Conservation (phyloP, 2,329 filamentous ascomycete genomes). For the Aspergillus aculeatus region DNA sequence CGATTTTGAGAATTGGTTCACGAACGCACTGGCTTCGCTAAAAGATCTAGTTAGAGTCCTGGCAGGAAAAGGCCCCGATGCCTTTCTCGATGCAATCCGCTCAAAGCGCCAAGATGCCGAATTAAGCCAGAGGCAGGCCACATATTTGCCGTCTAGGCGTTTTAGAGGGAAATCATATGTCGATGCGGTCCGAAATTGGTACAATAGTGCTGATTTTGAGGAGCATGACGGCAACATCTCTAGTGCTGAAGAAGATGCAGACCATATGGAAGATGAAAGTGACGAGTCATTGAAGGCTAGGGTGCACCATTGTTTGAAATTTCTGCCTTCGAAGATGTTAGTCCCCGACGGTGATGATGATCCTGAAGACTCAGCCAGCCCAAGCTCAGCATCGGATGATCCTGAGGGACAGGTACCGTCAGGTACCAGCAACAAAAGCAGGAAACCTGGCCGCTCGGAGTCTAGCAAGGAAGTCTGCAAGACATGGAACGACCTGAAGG, state of each 20-base stretch:
- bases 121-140: slow-evolving; percentile 39
- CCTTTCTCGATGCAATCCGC: slow-evolving; percentile 33
- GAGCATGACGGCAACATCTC: slow-evolving; percentile 18
- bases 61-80: slow-evolving; percentile 26
- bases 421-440: neutral
- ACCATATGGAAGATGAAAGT: slow-evolving; percentile 9
- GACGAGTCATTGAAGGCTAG: slow-evolving; percentile 18
- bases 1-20: slow-evolving; percentile 56
- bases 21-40: slow-evolving; percentile 44
- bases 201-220: neutral
- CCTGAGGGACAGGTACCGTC: slow-evolving; percentile 13
- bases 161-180: slow-evolving; percentile 30
- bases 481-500: slow-evolving; percentile 20
- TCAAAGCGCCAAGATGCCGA: slow-evolving; percentile 30
- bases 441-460: slow-evolving; percentile 10
- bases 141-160: slow-evolving; percentile 37
- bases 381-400: slow-evolving; percentile 5
- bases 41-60: slow-evolving; percentile 42
- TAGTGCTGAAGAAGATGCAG: slow-evolving; percentile 16
- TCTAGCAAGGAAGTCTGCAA: slow-evolving; percentile 13
- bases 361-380: neutral
- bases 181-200: slow-evolving; percentile 14
- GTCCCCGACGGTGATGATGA: neutral
- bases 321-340: neutral
- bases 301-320: slow-evolving; percentile 13